Percentiles rank a stretch among this genome's conserved stretches.
These are phyloP conservation scores for Xylaria sp. DNA, from an alignment of 2,329 filamentous ascomycete species.

Conservation along the genomic window DNA sequence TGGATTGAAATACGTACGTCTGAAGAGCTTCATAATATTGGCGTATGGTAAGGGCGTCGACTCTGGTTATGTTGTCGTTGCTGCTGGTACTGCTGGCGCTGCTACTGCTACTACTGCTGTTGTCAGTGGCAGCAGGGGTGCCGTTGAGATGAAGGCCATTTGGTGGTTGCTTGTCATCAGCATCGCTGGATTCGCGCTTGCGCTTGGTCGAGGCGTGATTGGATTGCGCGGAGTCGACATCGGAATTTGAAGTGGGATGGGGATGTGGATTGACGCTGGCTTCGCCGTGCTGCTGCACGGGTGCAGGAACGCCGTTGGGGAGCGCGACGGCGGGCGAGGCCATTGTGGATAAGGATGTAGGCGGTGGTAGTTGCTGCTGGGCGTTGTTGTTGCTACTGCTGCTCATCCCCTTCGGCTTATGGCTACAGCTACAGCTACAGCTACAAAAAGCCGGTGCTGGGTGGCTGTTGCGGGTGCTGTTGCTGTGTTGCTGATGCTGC, in stretches of 20 bases:
- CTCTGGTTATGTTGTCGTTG: slow-evolving; percentile 21
- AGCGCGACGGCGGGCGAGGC: slow-evolving; percentile 36
- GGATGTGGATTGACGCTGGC: neutral
- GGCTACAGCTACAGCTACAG: neutral
- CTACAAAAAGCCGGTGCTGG: neutral
- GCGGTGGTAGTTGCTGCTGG: neutral
- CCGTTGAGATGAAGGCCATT: slow-evolving; percentile 21
- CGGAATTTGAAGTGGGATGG: slow-evolving; percentile 4
- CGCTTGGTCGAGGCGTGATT: slow-evolving; percentile 34
- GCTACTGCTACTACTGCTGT: slow-evolving; percentile 2
- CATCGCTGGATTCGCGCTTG: slow-evolving; percentile 37
- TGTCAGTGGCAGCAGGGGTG: slow-evolving; percentile 7
- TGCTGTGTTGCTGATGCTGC: slow-evolving; percentile 3
- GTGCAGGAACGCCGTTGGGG: slow-evolving; percentile 32
- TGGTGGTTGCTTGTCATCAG: slow-evolving; percentile 24
- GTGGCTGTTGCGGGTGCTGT: neutral
- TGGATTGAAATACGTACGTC: slow-evolving; percentile 29
- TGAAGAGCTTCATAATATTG: slow-evolving; percentile 36
- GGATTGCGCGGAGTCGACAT: slow-evolving; percentile 30
- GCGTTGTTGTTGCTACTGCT: slow-evolving; percentile 9
- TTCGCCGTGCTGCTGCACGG: slow-evolving; percentile 25
- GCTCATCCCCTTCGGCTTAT: neutral
- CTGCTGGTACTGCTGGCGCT: slow-evolving; percentile 5
- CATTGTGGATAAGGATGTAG: slow-evolving; percentile 23
- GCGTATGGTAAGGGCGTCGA: slow-evolving; percentile 30